A percentile compares a stretch with the other conserved stretches of the same genome.
These are phyloP conservation scores for Yarrowia divulgata DNA, from an alignment of 805 yeast genomes.

Conservation along the genomic window DNA sequence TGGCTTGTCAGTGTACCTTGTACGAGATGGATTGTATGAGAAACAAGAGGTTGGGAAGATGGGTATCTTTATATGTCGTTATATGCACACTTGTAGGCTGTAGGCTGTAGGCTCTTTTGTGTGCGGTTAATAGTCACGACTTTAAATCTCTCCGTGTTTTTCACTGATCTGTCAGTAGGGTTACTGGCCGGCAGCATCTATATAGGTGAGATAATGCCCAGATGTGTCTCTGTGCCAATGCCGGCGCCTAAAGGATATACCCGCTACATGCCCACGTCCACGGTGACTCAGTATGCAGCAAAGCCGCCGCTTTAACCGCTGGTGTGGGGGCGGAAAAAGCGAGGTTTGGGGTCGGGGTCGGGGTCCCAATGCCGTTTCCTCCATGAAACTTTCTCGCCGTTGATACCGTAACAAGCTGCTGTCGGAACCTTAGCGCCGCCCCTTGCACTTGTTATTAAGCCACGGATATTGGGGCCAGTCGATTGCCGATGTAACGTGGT, in stretches of 20 bases:
- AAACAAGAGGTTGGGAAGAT: not conserved
- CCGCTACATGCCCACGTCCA: not conserved
- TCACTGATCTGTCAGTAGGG: not conserved
- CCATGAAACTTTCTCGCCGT: constrained; percentile 3
- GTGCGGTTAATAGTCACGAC: constrained; percentile 18
- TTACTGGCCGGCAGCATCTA: not conserved
- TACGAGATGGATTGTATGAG: not conserved
- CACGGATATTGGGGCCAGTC: constrained; percentile 1
- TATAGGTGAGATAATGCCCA: not conserved
- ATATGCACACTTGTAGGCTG: constrained; percentile 4
- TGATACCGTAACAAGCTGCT: no score
- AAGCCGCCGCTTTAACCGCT: constrained; percentile 10
- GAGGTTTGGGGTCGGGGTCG: not conserved
- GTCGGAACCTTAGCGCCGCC: constrained; percentile 4
- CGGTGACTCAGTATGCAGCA: constrained; percentile 8
- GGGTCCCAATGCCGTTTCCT: constrained; percentile 26
- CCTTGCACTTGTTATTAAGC: not conserved
- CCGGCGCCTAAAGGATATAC: not conserved
- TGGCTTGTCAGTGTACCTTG: not conserved
- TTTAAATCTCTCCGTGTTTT: not conserved
- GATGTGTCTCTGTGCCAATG: no score
- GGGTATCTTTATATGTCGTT: constrained; percentile 14
- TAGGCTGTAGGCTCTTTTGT: not conserved
- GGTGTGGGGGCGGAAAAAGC: constrained; percentile 1
- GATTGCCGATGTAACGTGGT: not conserved